Evolutionary conservation across 2,329 filamentous ascomycete species (phyloP), one percentile per base, ranked within the genome.

Genomic region (Cladosporium sp.): DNA sequence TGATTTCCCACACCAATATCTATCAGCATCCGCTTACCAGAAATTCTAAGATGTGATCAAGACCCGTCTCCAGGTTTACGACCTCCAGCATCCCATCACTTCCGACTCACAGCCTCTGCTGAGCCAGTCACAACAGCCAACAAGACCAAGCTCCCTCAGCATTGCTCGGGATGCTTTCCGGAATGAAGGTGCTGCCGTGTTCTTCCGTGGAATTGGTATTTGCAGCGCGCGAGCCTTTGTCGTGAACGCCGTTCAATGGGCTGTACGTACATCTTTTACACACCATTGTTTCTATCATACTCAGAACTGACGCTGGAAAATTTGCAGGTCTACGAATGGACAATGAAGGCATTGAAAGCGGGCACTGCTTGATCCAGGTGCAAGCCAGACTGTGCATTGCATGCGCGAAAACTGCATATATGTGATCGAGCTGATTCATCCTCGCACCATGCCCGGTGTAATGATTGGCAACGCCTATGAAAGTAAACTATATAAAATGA

Each of bases 201-300:
- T 96, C 82, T 95, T 94, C 80, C 85, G 91, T 78, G 92, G 91
- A 1, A 77, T 98, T 50, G 87, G 88, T 0, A 84, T 97, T 35
- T 98, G 94, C 77, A 96, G 91, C 77, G 79, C 91, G 10, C 83
- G 94, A 70, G 94, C 94, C 0, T 97, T 98, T 76, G 81, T 96
- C 62, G 94, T 97, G 46, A 97, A 97, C 80, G 93, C 94, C 2
- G 90, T 92, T n/a, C 87, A 89, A 80, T 98, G 93, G 93, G 90
- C 90, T 28, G 87, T 92, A 63, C 68, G 72, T 69, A 40, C 4
- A 53, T 21, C 21, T 21, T 56, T 44, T 40, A 28, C 49, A 40
- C n/a, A 28, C 23, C 37, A 37, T 18, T 11, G 59, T 23, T 46
- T 21, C 23, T 11, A 16, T 16, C 16, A 5, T 3, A 28, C 8